Percentiles rank a stretch among this genome's conserved stretches.
phyloP scores from a whole-genome alignment of 2,329 filamentous ascomycete genomes.

The Colletotrichum caudatum region DNA sequence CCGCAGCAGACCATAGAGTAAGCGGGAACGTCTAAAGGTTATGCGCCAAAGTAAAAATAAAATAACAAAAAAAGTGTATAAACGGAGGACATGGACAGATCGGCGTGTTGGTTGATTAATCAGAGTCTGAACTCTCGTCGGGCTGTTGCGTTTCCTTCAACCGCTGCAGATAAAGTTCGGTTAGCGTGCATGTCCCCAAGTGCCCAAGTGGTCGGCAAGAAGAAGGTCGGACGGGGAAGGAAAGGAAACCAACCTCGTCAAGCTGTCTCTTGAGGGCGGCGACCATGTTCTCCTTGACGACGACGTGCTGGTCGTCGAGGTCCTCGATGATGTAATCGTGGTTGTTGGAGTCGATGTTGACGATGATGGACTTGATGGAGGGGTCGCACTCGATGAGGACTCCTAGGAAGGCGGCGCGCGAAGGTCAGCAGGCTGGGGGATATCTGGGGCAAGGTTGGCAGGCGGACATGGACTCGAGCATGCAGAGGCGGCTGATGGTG shows the following conservation, averaged over 20 bases:
- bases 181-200: slow-evolving; percentile 1
- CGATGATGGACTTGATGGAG: slow-evolving; percentile 88
- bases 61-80: background rate
- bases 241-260: slow-evolving; percentile 67
- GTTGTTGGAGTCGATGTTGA: slow-evolving; percentile 77
- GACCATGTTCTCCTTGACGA: slow-evolving; percentile 82
- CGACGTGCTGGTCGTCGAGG: slow-evolving; percentile 79
- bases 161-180: slow-evolving; percentile 51
- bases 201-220: background rate
- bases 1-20: slow-evolving; percentile 1
- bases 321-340: slow-evolving; percentile 85
- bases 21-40: slow-evolving; percentile 5
- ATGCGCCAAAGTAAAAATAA: background rate
- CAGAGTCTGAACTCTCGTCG: slow-evolving; percentile 65
- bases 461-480: background rate
- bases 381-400: slow-evolving; percentile 85
- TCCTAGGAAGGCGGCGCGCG: slow-evolving; percentile 56
- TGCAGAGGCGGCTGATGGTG: background rate
- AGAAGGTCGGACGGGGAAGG: background rate
- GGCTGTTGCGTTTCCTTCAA: slow-evolving; percentile 65
- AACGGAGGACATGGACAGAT: background rate
- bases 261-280: slow-evolving; percentile 74
- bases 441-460: slow-evolving; percentile 22
- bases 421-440: slow-evolving; percentile 32
- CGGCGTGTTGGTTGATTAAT: slow-evolving; percentile 47